Conservation (phyloP, 2,329 filamentous ascomycete genomes). For the Whalleya microplaca region DNA sequence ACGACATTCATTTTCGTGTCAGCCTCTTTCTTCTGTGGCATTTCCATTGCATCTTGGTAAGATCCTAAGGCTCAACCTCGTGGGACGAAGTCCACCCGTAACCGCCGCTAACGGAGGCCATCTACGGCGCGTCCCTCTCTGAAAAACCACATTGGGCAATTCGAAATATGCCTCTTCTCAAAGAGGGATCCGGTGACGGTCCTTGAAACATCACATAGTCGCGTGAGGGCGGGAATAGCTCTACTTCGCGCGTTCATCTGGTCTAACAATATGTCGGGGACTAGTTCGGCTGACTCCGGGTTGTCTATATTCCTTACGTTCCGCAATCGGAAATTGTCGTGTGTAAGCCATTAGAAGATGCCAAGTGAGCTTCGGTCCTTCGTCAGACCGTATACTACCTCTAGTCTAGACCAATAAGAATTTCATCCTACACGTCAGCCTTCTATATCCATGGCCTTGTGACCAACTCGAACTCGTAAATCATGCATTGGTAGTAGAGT, state of each 20-base stretch:
- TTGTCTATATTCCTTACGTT: background rate
- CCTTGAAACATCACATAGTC: background rate
- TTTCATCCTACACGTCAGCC: too few species aligned
- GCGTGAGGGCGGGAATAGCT: background rate
- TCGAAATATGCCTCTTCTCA: background rate
- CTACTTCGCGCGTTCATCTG: background rate
- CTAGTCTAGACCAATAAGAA: too few species aligned
- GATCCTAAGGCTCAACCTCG: background rate
- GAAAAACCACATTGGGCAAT: background rate
- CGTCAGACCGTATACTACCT: background rate
- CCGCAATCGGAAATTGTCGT: background rate
- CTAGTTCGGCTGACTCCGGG: background rate
- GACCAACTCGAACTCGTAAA: too few species aligned
- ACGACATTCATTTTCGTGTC: slow-evolving; percentile 29
- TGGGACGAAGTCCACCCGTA: background rate
- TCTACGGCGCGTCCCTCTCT: background rate
- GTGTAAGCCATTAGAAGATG: background rate
- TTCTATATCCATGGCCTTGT: too few species aligned
- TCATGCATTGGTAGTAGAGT: too few species aligned
- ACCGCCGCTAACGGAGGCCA: background rate
- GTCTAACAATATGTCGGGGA: background rate
- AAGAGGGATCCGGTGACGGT: background rate
- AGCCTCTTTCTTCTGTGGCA: slow-evolving; percentile 5
- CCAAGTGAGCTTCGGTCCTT: background rate
- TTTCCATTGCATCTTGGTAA: background rate